These are phyloP conservation scores for Claviceps sp. DNA, from an alignment of 2,329 filamentous ascomycete species.

Conservation along the genomic window DNA sequence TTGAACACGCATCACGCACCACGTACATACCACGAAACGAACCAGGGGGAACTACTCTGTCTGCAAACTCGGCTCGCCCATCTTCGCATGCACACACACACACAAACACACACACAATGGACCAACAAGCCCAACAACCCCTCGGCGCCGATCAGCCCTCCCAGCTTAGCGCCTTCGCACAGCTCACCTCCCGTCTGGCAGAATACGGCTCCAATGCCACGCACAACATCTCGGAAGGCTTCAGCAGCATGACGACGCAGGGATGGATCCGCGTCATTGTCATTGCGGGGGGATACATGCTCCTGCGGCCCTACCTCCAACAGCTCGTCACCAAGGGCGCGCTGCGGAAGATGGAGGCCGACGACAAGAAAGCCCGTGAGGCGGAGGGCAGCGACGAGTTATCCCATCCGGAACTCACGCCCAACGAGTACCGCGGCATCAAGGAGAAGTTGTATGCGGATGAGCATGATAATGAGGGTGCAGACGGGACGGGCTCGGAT, in stretches of 20 bases:
- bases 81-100: not conserved
- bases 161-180: constrained; percentile 21
- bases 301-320: constrained; percentile 62
- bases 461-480: constrained; percentile 33
- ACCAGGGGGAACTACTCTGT: too few species aligned
- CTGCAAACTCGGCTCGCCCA: not conserved
- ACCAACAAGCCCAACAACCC: constrained; percentile 14
- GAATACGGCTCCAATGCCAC: constrained; percentile 24
- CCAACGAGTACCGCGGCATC: constrained; percentile 50
- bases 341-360: constrained; percentile 49
- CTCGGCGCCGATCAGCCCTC: constrained; percentile 12
- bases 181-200: constrained; percentile 18
- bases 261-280: constrained; percentile 56
- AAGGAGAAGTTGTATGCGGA: constrained; percentile 37
- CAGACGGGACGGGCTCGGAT: constrained; percentile 34
- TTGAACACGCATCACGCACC: too few species aligned
- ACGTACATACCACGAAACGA: too few species aligned
- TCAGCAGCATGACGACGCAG: constrained; percentile 36
- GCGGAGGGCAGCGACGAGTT: constrained; percentile 1
- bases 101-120: constrained; percentile 3
- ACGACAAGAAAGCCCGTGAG: constrained; percentile 27
- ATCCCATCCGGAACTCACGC: constrained; percentile 37
- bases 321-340: constrained; percentile 51
- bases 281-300: constrained; percentile 58
- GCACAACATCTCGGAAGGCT: constrained; percentile 36